Percentiles rank a stretch among this genome's conserved stretches.
phyloP scores from a whole-genome alignment of 2,329 filamentous ascomycete species.

The Trichoderma harzianum region DNA sequence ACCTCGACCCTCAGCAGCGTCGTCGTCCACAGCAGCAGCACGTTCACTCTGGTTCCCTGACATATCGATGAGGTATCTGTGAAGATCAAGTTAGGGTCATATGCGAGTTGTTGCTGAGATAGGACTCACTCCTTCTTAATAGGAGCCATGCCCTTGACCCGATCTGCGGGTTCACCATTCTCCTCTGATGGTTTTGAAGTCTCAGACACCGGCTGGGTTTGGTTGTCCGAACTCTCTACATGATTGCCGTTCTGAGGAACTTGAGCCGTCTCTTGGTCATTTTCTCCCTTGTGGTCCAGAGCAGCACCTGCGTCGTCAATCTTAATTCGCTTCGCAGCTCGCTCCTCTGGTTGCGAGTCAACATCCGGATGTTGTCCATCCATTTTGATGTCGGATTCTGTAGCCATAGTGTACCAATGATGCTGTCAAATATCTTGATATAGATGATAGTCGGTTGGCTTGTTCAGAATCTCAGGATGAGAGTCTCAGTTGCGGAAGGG shows the following conservation, averaged over 20 bases:
- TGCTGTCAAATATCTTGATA: not conserved
- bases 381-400: constrained; percentile 26
- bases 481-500: not conserved
- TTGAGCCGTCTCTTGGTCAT: constrained; percentile 21
- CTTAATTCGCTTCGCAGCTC: constrained; percentile 59
- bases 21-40: constrained; percentile 40
- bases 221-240: constrained; percentile 21
- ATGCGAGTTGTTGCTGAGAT: constrained; percentile 5
- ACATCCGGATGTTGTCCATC: constrained; percentile 20
- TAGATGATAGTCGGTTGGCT: not conserved
- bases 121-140: constrained; percentile 67
- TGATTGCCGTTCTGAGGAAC: constrained; percentile 22
- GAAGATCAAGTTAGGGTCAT: not conserved
- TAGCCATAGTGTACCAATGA: constrained; percentile 26
- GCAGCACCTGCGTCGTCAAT: constrained; percentile 36
- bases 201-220: constrained; percentile 18
- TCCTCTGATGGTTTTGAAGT: constrained; percentile 14
- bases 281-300: constrained; percentile 13
- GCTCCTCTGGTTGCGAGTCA: constrained; percentile 30
- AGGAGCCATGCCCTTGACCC: constrained; percentile 59
- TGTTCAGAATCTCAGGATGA: not conserved
- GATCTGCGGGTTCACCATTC: constrained; percentile 25
- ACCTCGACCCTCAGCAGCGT: constrained; percentile 46
- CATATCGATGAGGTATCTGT: constrained; percentile 42
- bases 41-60: constrained; percentile 27